Evolutionary conservation across 352 stramenopile species (phyloP), one percentile per base, ranked within the genome.

Genomic region (Thraustotheca clavata): DNA sequence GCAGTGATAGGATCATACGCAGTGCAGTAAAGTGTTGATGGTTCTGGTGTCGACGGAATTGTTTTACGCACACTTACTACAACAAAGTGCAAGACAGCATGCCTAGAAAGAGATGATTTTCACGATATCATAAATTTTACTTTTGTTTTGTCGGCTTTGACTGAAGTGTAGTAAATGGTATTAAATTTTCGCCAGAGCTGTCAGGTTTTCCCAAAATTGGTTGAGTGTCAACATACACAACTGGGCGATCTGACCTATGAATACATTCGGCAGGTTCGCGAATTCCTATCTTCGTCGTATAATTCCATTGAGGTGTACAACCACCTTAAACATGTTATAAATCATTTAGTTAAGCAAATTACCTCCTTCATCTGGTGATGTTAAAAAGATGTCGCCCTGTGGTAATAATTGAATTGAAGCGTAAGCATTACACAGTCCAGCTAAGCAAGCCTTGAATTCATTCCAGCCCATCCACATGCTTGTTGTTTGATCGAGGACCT

Each of bases 1-100:
- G 84, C 82, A 0, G 82, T 91, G 26, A 86, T 73, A 11, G 84
- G 84, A 26, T 94, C 82, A 62, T 94, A 94, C 4, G 84, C 84
- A 3, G 84, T 94, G 62, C 82, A 94, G 41, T 94, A 94, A 3
- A 94, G 52, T 39, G 73, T 41, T 7, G 70, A 16, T 7, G 46
- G 55, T 4, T 75, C 59, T n/a, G 61, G 66, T 68, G 38, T 55
- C 57, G 29, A 46, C 0, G 77, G 73, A 1, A 80, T 68, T 1
- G 81, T 77, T 68, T 73, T 80, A 1, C 81, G 79, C 14, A 88
- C 81, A 26, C 69, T 93, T 14, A 91, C 47, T 3, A 93, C 74
- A 2, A 93, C 75, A 49, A 91, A 88, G 69, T 90, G 83, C 74
- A 32, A 16, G 62, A 8, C 60, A 66, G 7, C 27, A 38, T 50